These are phyloP conservation scores for Mycena filopes DNA, from an alignment of 768 basidiomycete species.

Conservation along the genomic window DNA sequence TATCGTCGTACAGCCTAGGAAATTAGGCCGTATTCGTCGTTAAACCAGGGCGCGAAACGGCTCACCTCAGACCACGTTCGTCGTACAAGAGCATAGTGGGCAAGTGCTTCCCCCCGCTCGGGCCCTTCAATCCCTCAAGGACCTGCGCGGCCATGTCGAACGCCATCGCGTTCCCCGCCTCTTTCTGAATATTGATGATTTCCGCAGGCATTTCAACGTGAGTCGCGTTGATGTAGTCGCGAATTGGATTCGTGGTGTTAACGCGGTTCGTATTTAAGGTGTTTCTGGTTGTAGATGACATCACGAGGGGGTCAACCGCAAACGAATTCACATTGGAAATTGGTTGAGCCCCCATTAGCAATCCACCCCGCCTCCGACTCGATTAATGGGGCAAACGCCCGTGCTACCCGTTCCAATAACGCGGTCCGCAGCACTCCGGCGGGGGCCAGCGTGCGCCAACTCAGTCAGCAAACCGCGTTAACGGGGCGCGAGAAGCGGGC, in stretches of 20 bases:
- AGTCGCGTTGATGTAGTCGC: conserved; percentile 6
- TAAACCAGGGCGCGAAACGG: no score
- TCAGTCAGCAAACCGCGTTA: conserved; percentile 1
- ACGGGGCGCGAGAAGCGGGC: conserved; percentile 8
- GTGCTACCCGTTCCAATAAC: conserved; percentile 3
- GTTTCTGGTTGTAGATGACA: conserved; percentile 22
- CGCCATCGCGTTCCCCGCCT: conserved; percentile 41
- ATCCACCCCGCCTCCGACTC: no score
- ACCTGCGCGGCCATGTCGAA: conserved; percentile 39
- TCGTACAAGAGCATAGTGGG: conserved; percentile 64
- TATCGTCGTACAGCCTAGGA: conserved; percentile 78
- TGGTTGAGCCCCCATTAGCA: no score
- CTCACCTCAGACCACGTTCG: conserved; percentile 74
- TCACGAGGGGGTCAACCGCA: conserved; percentile 20
- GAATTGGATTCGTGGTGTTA: not conserved
- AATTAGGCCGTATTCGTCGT: not conserved
- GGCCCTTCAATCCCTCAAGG: conserved; percentile 15
- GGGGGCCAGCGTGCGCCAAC: no score
- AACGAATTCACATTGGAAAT: not conserved
- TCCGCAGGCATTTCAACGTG: conserved; percentile 58
- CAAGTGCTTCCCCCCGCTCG: conserved; percentile 10
- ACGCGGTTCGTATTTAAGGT: conserved; percentile 16
- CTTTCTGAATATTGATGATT: conserved; percentile 62
- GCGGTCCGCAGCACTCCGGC: conserved; percentile 8
- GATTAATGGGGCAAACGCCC: not conserved